These are phyloP conservation scores for Penicillium desertorum DNA, from an alignment of 495 filamentous ascomycete genomes.

Conservation along the genomic window DNA sequence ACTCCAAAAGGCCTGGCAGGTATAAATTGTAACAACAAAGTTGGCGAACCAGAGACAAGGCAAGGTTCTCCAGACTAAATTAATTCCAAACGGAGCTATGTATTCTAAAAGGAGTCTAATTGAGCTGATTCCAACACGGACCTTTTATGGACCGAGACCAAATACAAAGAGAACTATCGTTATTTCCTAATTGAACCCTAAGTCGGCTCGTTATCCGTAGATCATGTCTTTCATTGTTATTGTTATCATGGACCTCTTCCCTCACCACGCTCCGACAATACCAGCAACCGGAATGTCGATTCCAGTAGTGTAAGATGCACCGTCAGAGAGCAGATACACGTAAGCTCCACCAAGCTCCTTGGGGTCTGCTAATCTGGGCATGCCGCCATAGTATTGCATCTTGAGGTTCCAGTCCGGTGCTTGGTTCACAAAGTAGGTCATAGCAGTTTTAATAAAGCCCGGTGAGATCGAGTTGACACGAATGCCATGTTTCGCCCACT, in stretches of 20 bases:
- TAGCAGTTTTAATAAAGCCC: conserved; percentile 40
- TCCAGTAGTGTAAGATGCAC: conserved; percentile 36
- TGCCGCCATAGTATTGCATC: conserved; percentile 49
- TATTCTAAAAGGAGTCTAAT: too few relatives aligned
- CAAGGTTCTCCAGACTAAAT: conserved; percentile 16
- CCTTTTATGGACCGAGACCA: too few relatives aligned
- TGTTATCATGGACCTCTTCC: not conserved
- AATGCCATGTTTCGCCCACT: conserved; percentile 49
- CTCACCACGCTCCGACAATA: conserved; percentile 48
- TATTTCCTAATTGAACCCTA: too few relatives aligned
- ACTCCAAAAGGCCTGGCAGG: too few relatives aligned
- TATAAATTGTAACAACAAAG: not conserved
- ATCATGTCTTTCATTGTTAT: too few relatives aligned
- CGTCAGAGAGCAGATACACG: conserved; percentile 39
- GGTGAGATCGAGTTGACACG: conserved; percentile 43
- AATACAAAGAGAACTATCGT: too few relatives aligned
- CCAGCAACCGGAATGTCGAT: conserved; percentile 43
- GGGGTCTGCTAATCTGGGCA: conserved; percentile 41
- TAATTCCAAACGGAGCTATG: conserved; percentile 11
- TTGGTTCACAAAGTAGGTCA: conserved; percentile 42
- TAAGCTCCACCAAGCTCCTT: conserved; percentile 45
- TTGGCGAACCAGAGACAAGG: conserved; percentile 9
- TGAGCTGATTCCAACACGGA: too few relatives aligned
- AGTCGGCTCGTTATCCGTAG: too few relatives aligned
- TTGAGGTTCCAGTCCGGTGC: conserved; percentile 42